phyloP scores from a whole-genome alignment of 768 basidiomycete species.

The Hypholoma sublateritium region DNA sequence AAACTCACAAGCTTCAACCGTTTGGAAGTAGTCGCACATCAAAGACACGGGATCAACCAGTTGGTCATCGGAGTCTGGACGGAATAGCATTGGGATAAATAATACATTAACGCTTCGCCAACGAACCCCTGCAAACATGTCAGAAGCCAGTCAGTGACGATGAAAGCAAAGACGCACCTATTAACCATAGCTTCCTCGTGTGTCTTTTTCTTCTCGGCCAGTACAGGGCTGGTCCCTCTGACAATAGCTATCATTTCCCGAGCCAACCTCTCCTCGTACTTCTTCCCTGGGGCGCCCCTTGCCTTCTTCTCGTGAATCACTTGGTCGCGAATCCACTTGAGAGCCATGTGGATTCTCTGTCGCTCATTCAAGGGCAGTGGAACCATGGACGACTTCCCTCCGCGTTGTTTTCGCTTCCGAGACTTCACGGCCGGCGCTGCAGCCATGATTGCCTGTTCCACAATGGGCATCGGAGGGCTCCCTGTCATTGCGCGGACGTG shows the following conservation, averaged over 20 bases:
- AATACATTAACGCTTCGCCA: conserved; percentile 1
- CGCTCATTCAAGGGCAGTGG: conserved; percentile 80
- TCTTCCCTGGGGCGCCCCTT: conserved; percentile 46
- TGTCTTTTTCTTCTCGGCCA: conserved; percentile 59
- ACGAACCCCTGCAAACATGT: not conserved
- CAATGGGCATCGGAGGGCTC: conserved; percentile 75
- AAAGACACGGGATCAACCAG: no score
- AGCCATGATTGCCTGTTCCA: conserved; percentile 67
- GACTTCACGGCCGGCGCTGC: conserved; percentile 73
- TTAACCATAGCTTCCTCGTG: conserved; percentile 78
- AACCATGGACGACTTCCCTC: conserved; percentile 62
- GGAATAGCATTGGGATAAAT: not conserved
- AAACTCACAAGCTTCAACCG: no score
- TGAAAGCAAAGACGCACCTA: conserved; percentile 49
- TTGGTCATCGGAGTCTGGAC: no score
- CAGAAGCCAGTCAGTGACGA: not conserved
- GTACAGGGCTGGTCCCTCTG: conserved; percentile 57
- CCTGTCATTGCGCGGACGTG: conserved; percentile 75
- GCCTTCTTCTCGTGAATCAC: conserved; percentile 45
- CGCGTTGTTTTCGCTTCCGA: conserved; percentile 55
- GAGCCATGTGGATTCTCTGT: conserved; percentile 69
- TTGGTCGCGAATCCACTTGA: conserved; percentile 71
- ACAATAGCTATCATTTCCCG: conserved; percentile 83
- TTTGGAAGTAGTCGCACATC: no score
- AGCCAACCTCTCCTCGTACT: conserved; percentile 70